These are phyloP conservation scores for Nakazawaea wickerhamii DNA, from an alignment of 805 yeast genomes.

Conservation along the genomic window DNA sequence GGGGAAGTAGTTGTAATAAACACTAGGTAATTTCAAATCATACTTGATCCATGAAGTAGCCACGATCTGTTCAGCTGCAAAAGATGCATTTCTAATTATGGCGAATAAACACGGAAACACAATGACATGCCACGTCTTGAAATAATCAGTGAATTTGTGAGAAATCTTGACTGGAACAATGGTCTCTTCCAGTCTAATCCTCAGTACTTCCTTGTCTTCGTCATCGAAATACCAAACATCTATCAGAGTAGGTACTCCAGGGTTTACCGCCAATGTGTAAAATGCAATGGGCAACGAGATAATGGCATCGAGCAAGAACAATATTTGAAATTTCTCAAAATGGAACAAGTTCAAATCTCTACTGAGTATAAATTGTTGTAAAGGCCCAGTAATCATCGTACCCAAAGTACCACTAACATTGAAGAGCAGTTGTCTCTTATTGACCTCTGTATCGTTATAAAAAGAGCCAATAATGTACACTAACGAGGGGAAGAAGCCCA, in stretches of 20 bases:
- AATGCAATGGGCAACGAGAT: constrained; percentile 32
- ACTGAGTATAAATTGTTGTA: constrained; percentile 29
- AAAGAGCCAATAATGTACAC: constrained; percentile 37
- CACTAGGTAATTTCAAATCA: constrained; percentile 7
- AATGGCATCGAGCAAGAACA: constrained; percentile 42
- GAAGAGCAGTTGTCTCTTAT: constrained; percentile 32
- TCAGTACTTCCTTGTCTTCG: constrained; percentile 38
- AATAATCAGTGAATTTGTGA: constrained; percentile 33
- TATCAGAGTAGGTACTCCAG: constrained; percentile 41
- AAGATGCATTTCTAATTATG: constrained; percentile 31
- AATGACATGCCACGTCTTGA: constrained; percentile 44
- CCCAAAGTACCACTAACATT: constrained; percentile 32
- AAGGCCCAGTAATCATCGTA: constrained; percentile 32
- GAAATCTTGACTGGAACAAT: constrained; percentile 37
- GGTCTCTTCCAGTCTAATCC: constrained; percentile 39
- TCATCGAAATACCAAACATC: constrained; percentile 37
- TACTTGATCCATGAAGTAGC: constrained; percentile 40
- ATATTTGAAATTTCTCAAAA: constrained; percentile 38
- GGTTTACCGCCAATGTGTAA: constrained; percentile 38
- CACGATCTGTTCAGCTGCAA: constrained; percentile 35
- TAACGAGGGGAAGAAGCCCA: constrained; percentile 46
- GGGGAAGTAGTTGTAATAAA: constrained; percentile 20
- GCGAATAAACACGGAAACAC: constrained; percentile 37
- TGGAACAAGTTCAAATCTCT: constrained; percentile 17
- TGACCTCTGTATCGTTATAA: constrained; percentile 29